Evolutionary conservation across 208 protist genomes (phyloP).

Genomic region (Crithidia thermophila): DNA sequence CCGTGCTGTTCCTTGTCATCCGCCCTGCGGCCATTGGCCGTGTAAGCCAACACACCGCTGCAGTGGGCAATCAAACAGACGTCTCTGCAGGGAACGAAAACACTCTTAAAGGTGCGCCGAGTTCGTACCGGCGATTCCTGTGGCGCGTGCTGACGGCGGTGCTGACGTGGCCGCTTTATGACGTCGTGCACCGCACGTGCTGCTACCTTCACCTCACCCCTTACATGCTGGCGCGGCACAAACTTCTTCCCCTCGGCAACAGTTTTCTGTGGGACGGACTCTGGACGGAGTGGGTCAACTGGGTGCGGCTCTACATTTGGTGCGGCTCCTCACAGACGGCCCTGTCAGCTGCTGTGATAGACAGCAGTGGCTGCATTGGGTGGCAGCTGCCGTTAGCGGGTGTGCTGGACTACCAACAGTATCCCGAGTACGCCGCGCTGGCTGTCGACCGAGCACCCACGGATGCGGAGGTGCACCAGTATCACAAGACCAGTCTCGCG

Average conservation of each 20-base stretch:
- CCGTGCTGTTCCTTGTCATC: conserved; percentile 49
- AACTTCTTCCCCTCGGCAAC: conserved; percentile 47
- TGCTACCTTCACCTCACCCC: conserved; percentile 49
- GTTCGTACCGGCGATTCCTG: not conserved
- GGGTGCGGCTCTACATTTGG: conserved; percentile 37
- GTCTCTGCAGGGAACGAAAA: not conserved
- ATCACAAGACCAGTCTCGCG: conserved; percentile 10
- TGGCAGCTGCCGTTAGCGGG: conserved; percentile 28
- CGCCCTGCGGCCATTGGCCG: conserved; percentile 27
- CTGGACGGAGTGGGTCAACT: conserved; percentile 52
- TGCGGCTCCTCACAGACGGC: conserved; percentile 34
- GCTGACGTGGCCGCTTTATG: conserved; percentile 41
- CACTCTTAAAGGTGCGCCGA: not conserved
- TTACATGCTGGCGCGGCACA: conserved; percentile 47
- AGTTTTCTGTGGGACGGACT: conserved; percentile 23
- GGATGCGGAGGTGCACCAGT: conserved; percentile 10
- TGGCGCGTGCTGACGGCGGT: conserved; percentile 40
- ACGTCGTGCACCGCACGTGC: conserved; percentile 45
- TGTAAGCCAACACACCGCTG: not conserved
- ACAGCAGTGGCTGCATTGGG: conserved; percentile 2
- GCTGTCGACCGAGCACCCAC: conserved; percentile 2
- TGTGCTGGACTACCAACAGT: conserved; percentile 13
- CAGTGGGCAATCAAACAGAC: no score
- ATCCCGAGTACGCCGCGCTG: conserved; percentile 26
- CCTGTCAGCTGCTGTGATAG: not conserved